phyloP scores from a whole-genome alignment of 179 eudicot genomes.

The Camellia oleifera region DNA sequence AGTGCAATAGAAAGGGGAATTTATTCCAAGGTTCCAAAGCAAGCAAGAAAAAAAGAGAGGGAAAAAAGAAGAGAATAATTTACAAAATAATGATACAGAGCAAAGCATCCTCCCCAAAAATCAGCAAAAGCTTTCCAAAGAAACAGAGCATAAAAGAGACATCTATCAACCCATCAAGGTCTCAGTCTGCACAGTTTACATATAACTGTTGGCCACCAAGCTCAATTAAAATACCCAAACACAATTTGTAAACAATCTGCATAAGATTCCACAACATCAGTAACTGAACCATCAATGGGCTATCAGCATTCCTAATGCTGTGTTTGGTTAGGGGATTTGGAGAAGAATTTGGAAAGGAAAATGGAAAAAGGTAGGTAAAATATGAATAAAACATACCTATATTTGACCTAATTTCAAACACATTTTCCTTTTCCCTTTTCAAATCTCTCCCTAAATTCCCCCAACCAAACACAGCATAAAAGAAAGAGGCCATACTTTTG shows the following conservation, averaged over 20 bases:
- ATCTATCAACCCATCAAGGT: conserved; percentile 25
- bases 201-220: conserved; percentile 18
- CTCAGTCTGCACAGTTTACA: conserved; percentile 20
- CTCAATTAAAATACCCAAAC: conserved; percentile 21
- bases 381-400: too few species aligned
- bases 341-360: too few species aligned
- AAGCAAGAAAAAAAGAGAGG: conserved; percentile 8
- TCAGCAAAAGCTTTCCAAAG: conserved; percentile 13
- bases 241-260: conserved; percentile 16
- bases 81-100: conserved; percentile 11
- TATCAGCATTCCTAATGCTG: conserved; percentile 1
- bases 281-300: conserved; percentile 13
- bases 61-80: not conserved
- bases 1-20: conserved; percentile 35
- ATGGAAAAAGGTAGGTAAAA: too few species aligned
- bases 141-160: conserved; percentile 9
- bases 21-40: conserved; percentile 37
- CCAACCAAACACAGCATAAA: not conserved
- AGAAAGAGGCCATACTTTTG: conserved; percentile 11
- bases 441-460: too few species aligned
- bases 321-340: too few species aligned
- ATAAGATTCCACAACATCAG: conserved; percentile 34
- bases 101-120: conserved; percentile 15
- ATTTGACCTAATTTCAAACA: too few species aligned
- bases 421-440: too few species aligned